phyloP scores from a whole-genome alignment of 2,329 filamentous ascomycete genomes.

The Exserohilum turcica region DNA sequence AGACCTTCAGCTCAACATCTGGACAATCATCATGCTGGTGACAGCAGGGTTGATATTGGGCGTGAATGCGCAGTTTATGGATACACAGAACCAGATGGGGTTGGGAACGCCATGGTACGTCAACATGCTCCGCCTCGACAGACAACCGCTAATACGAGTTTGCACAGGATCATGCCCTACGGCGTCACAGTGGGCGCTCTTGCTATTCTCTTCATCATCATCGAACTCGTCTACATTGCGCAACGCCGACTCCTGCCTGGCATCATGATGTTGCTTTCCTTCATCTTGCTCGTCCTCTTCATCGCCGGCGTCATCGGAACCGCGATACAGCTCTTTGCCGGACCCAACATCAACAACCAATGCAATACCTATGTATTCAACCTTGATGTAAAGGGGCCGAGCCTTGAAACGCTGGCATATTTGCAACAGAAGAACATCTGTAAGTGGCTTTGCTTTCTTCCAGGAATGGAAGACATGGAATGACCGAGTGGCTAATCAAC shows the following conservation, averaged over 20 bases:
- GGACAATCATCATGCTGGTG: constrained; percentile 66
- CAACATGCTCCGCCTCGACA: neutral
- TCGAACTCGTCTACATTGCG: constrained; percentile 62
- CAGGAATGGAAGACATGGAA: neutral
- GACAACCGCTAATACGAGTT: constrained; percentile 7
- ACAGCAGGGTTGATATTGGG: constrained; percentile 63
- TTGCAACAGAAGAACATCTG: constrained; percentile 67
- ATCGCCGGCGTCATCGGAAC: constrained; percentile 67
- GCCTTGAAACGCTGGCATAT: constrained; percentile 63
- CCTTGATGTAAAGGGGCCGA: constrained; percentile 54
- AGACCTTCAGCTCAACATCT: constrained; percentile 67
- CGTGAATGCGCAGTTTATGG: constrained; percentile 65
- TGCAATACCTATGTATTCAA: constrained; percentile 63
- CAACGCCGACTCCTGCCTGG: constrained; percentile 63
- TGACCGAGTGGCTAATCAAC: constrained; percentile 19
- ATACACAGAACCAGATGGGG: constrained; percentile 60
- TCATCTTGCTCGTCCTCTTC: constrained; percentile 66
- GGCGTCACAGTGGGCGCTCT: constrained; percentile 64
- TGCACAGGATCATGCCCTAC: constrained; percentile 66
- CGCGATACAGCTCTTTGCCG: constrained; percentile 64
- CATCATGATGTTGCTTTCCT: constrained; percentile 63
- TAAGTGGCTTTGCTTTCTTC: constrained; percentile 38
- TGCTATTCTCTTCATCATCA: constrained; percentile 62
- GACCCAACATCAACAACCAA: constrained; percentile 62
- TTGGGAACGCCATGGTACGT: constrained; percentile 65